Conservation (phyloP, 495 filamentous ascomycete species). For the Umbilicaria muhlenbergii region DNA sequence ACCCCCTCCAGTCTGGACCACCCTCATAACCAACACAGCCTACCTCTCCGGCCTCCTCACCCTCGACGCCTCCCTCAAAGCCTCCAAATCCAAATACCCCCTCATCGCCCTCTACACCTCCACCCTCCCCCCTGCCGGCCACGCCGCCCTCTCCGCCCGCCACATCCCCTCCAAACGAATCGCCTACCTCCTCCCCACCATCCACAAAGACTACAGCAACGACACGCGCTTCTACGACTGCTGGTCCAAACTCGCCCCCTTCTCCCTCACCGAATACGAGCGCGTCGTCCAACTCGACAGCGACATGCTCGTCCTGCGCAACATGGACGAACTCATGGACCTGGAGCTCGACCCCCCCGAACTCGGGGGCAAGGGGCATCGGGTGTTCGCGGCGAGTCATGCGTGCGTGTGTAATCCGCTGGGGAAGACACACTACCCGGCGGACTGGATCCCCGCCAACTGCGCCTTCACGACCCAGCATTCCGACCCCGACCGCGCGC, state of each 20-base stretch:
- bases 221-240: conserved; percentile 68
- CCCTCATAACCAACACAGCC: conserved; percentile 57
- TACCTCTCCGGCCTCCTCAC: conserved; percentile 62
- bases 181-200: conserved; percentile 44
- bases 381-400: conserved; percentile 58
- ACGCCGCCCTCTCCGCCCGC: conserved; percentile 43
- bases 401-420: conserved; percentile 76
- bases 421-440: conserved; percentile 59
- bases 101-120: conserved; percentile 67
- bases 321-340: conserved; percentile 83
- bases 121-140: conserved; percentile 44
- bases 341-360: conserved; percentile 43
- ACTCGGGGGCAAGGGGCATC: conserved; percentile 31
- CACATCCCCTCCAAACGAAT: conserved; percentile 46
- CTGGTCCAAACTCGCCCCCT: conserved; percentile 73
- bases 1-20: conserved; percentile 47
- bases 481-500: conserved; percentile 41
- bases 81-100: conserved; percentile 43
- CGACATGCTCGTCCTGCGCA: conserved; percentile 62
- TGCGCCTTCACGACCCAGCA: conserved; percentile 67
- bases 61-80: conserved; percentile 52
- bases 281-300: conserved; percentile 67
- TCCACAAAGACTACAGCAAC: conserved; percentile 35
- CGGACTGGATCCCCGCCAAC: conserved; percentile 53
- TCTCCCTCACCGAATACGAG: conserved; percentile 53